Percentiles rank a stretch among this genome's conserved stretches.
phyloP scores from a whole-genome alignment of 805 yeast genomes.

The Candida khao-thaluensis region DNA sequence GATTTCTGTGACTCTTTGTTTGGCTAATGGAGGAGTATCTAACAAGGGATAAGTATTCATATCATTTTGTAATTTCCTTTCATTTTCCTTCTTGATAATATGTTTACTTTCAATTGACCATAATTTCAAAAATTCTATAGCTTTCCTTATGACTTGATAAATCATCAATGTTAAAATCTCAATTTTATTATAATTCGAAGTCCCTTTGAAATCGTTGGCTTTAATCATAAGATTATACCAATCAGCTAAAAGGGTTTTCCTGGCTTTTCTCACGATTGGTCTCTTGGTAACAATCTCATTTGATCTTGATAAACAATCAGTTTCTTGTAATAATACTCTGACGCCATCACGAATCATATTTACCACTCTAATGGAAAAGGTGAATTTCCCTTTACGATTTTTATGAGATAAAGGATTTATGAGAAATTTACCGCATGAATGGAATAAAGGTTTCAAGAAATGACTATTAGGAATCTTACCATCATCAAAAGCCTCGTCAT shows the following conservation, averaged over 20 bases:
- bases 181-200: slow-evolving; percentile 55
- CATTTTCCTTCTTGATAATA: slow-evolving; percentile 39
- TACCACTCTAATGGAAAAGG: slow-evolving; percentile 56
- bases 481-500: slow-evolving; percentile 29
- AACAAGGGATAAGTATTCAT: slow-evolving; percentile 47
- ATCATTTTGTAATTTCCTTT: slow-evolving; percentile 32
- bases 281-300: slow-evolving; percentile 64
- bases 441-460: slow-evolving; percentile 57
- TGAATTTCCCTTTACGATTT: slow-evolving; percentile 38
- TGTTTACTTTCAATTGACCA: slow-evolving; percentile 67
- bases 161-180: slow-evolving; percentile 62
- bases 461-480: slow-evolving; percentile 35
- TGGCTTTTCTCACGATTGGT: slow-evolving; percentile 58
- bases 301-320: slow-evolving; percentile 74
- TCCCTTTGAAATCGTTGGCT: slow-evolving; percentile 71
- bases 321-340: slow-evolving; percentile 56
- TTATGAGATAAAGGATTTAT: slow-evolving; percentile 59
- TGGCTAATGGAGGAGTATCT: slow-evolving; percentile 57
- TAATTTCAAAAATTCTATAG: slow-evolving; percentile 61
- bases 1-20: slow-evolving; percentile 62
- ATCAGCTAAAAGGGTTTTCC: slow-evolving; percentile 71
- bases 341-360: slow-evolving; percentile 76
- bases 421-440: slow-evolving; percentile 64
- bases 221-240: slow-evolving; percentile 79
- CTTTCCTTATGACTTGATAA: slow-evolving; percentile 64